A percentile compares a stretch with the other conserved stretches of the same genome.
Evolutionary conservation across 2,329 filamentous ascomycete species (phyloP).

Genomic region (Exophiala mesophila): DNA sequence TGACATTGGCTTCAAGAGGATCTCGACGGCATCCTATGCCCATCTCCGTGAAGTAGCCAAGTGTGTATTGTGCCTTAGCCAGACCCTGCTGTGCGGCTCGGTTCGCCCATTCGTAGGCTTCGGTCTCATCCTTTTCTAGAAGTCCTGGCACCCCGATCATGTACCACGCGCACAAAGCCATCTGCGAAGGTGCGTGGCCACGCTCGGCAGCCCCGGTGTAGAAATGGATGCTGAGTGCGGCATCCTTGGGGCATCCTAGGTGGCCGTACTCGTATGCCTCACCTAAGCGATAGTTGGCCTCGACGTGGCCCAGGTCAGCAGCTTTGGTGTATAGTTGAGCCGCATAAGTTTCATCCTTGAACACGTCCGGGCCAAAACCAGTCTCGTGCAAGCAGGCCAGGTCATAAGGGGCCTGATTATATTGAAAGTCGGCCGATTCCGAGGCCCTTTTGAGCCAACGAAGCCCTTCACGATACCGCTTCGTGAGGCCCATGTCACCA

Average conservation of each 20-base stretch:
- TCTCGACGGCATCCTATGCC: constrained; percentile 93
- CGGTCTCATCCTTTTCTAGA: constrained; percentile 88
- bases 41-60: constrained; percentile 98
- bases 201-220: constrained; percentile 88
- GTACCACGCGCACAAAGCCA: constrained; percentile 98
- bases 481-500: constrained; percentile 78
- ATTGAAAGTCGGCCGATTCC: constrained; percentile 83
- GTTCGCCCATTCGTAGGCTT: constrained; percentile 94
- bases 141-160: constrained; percentile 90
- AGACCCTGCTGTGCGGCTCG: constrained; percentile 79
- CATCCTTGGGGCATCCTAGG: constrained; percentile 81
- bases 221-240: constrained; percentile 91
- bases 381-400: constrained; percentile 82
- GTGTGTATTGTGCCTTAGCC: constrained; percentile 77
- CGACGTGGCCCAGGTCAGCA: constrained; percentile 81
- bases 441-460: constrained; percentile 95
- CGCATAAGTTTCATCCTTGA: constrained; percentile 83
- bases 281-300: constrained; percentile 84
- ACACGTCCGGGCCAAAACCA: constrained; percentile 91
- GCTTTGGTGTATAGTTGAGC: constrained; percentile 92
- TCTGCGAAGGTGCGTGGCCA: constrained; percentile 84
- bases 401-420: constrained; percentile 89
- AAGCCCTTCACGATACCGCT: constrained; percentile 81
- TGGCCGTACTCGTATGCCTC: constrained; percentile 94
- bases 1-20: constrained; percentile 93